Evolutionary conservation across 176 grass and related monocot species (phyloP).

Genomic region (Cenchrus fungigraminus): DNA sequence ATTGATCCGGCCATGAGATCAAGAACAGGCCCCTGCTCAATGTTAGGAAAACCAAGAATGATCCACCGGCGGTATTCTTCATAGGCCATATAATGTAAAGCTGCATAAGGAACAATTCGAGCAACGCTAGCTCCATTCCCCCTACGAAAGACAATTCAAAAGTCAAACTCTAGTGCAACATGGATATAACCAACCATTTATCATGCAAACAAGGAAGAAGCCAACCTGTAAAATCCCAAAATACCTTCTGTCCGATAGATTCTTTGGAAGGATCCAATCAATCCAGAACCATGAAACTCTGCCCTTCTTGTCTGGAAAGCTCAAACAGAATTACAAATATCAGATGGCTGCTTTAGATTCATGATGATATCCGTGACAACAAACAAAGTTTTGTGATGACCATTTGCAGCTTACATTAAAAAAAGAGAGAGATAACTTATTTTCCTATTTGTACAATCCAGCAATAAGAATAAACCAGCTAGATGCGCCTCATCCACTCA

Average conservation of each 20-base stretch:
- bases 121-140: constrained; percentile 97
- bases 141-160: constrained; percentile 50
- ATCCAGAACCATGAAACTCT: constrained; percentile 80
- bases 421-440: no score
- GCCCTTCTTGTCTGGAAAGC: constrained; percentile 81
- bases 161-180: constrained; percentile 29
- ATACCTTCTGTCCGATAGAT: constrained; percentile 88
- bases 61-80: constrained; percentile 97
- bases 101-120: constrained; percentile 94
- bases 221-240: constrained; percentile 94
- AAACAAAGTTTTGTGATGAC: not conserved
- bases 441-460: not conserved
- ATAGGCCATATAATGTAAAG: constrained; percentile 99
- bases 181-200: not conserved
- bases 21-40: constrained; percentile 84
- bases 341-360: not conserved
- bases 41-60: constrained; percentile 81
- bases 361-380: not conserved
- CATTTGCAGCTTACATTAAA: not conserved
- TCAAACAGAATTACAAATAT: constrained; percentile 31
- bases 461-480: not conserved
- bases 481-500: not conserved
- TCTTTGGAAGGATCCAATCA: constrained; percentile 79
- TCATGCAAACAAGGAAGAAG: constrained; percentile 17
- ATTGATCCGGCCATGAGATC: constrained; percentile 81